Conservation (phyloP, 75 land plant genomes). For the Picea sitchensis region DNA sequence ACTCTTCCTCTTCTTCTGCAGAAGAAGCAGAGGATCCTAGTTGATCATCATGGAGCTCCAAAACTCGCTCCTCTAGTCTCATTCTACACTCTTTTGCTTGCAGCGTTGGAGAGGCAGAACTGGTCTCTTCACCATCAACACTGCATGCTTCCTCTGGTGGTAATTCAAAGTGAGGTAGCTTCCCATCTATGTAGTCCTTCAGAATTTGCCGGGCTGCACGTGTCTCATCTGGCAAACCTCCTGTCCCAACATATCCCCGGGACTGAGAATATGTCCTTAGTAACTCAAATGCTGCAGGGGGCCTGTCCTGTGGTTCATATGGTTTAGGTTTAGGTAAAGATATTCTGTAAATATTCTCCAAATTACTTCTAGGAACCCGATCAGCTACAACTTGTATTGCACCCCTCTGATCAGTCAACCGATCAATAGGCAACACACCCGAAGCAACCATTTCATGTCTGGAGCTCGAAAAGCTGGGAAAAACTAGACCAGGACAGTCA, state of each 20-base stretch:
- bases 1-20: not conserved
- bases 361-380: slow-evolving; percentile 52
- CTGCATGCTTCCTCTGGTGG: slow-evolving; percentile 51
- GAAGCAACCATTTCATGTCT: slow-evolving; percentile 91
- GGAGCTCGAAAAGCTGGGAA: slow-evolving; percentile 92
- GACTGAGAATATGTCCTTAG: slow-evolving; percentile 80
- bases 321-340: slow-evolving; percentile 82
- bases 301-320: slow-evolving; percentile 75
- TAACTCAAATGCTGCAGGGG: slow-evolving; percentile 80
- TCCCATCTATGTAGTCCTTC: slow-evolving; percentile 93
- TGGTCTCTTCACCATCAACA: slow-evolving; percentile 21
- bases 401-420: slow-evolving; percentile 87
- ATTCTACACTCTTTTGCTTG: slow-evolving; percentile 12
- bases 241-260: slow-evolving; percentile 81
- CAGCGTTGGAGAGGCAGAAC: not conserved
- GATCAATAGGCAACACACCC: slow-evolving; percentile 93
- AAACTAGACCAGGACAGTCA: slow-evolving; percentile 97
- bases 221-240: slow-evolving; percentile 96
- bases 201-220: slow-evolving; percentile 79
- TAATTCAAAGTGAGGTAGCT: slow-evolving; percentile 73
- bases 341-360: slow-evolving; percentile 70
- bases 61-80: slow-evolving; percentile 3
- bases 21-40: slow-evolving; percentile 7
- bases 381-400: slow-evolving; percentile 92
- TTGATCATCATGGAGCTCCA: slow-evolving; percentile 20